Conservation (phyloP, 2,329 filamentous ascomycete genomes). For the Calycina marina region DNA sequence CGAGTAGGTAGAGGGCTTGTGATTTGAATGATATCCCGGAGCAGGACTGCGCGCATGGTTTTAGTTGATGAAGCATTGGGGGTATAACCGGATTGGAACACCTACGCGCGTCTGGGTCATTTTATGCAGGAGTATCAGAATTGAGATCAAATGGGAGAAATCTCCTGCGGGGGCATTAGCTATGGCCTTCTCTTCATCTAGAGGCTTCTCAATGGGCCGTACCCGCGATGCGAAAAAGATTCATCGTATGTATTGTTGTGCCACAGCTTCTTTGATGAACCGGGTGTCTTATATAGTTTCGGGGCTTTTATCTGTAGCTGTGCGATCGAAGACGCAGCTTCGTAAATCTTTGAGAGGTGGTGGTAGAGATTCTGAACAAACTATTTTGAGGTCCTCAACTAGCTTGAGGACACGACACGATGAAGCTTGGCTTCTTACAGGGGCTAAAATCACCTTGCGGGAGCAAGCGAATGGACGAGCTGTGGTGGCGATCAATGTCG, state of each 20-base stretch:
- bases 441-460: too few species aligned
- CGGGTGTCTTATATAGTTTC: slow-evolving; percentile 57
- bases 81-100: slow-evolving; percentile 9
- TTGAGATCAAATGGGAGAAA: slow-evolving; percentile 87
- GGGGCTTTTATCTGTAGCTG: too few species aligned
- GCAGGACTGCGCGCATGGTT: slow-evolving; percentile 64
- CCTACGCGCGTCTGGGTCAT: slow-evolving; percentile 84
- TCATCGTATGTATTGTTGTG: slow-evolving; percentile 35
- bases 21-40: slow-evolving; percentile 98
- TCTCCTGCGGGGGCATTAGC: slow-evolving; percentile 45
- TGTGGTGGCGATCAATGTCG: too few species aligned
- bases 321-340: too few species aligned
- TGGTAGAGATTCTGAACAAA: too few species aligned
- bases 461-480: slow-evolving; percentile 1
- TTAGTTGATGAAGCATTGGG: background rate
- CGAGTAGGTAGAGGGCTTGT: slow-evolving; percentile 83
- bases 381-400: too few species aligned
- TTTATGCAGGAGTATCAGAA: slow-evolving; percentile 90
- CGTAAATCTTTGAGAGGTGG: too few species aligned
- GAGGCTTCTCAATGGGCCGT: slow-evolving; percentile 8
- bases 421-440: too few species aligned
- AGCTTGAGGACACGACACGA: slow-evolving; percentile 1
- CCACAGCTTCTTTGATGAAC: slow-evolving; percentile 7
- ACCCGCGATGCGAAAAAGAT: slow-evolving; percentile 57
- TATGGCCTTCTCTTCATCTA: slow-evolving; percentile 1